A percentile compares a stretch with the other conserved stretches of the same genome.
phyloP scores from a whole-genome alignment of 2,329 filamentous ascomycete species.

The Xylariaceae sp. region DNA sequence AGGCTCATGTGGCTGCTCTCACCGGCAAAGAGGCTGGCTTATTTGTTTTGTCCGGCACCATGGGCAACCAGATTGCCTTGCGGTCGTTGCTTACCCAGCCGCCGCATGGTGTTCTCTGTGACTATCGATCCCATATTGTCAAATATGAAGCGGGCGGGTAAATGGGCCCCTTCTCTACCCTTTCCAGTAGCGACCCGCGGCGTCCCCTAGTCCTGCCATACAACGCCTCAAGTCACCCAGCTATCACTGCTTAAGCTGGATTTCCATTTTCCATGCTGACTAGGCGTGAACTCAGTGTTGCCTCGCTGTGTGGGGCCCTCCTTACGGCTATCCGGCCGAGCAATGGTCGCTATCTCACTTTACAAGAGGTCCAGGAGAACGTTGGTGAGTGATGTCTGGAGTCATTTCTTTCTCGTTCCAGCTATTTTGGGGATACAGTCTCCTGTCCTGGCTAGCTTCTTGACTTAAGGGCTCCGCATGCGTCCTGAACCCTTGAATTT shows the following conservation, averaged over 20 bases:
- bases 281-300: slow-evolving; percentile 46
- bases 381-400: too few relatives aligned
- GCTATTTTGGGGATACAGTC: too few relatives aligned
- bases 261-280: slow-evolving; percentile 17
- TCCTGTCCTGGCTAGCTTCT: too few relatives aligned
- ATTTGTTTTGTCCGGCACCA: slow-evolving; percentile 78
- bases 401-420: too few relatives aligned
- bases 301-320: slow-evolving; percentile 68
- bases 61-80: slow-evolving; percentile 80
- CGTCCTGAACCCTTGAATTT: too few relatives aligned
- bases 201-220: too few relatives aligned
- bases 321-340: slow-evolving; percentile 51
- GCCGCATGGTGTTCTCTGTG: slow-evolving; percentile 73
- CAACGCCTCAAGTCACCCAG: too few relatives aligned
- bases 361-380: slow-evolving; percentile 48
- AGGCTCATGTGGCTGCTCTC: slow-evolving; percentile 68
- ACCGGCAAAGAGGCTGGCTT: slow-evolving; percentile 70
- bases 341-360: slow-evolving; percentile 49
- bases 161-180: neutral
- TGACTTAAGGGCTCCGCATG: too few relatives aligned
- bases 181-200: too few relatives aligned
- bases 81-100: slow-evolving; percentile 73
- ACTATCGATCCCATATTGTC: slow-evolving; percentile 71
- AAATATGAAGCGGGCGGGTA: slow-evolving; percentile 59
- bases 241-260: neutral